Percentiles rank a stretch among this genome's conserved stretches.
These are phyloP conservation scores for Blastobotrys chiropterorum DNA, from an alignment of 805 yeast species.

Conservation along the genomic window DNA sequence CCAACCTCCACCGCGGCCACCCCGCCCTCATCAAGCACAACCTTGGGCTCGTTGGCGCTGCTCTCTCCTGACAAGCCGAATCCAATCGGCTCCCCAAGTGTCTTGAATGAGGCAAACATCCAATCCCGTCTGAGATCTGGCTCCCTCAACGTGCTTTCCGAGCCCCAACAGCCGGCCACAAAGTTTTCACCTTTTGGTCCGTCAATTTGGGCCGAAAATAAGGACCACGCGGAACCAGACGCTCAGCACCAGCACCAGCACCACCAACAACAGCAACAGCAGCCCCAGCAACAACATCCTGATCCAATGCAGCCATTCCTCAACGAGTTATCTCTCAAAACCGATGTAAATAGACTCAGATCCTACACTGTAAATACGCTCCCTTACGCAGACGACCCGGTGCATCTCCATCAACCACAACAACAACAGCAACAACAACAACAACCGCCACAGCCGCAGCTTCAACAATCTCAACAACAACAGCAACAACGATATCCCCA, in stretches of 20 bases:
- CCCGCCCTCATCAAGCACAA: conserved; percentile 14
- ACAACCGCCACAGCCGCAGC: conserved; percentile 9
- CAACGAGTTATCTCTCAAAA: conserved; percentile 27
- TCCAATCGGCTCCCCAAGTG: conserved; percentile 18
- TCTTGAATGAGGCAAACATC: background rate
- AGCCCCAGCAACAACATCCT: conserved; percentile 15
- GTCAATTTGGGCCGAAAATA: conserved; percentile 23
- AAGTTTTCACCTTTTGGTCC: conserved; percentile 25
- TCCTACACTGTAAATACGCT: conserved; percentile 27
- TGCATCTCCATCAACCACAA: background rate
- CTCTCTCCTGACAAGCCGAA: conserved; percentile 25
- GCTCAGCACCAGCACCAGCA: too few species aligned
- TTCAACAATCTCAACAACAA: conserved; percentile 8
- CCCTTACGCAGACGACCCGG: conserved; percentile 17
- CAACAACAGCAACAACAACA: conserved; percentile 11
- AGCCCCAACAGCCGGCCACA: conserved; percentile 15
- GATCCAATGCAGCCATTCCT: conserved; percentile 28
- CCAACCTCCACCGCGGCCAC: conserved; percentile 3
- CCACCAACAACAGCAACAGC: conserved; percentile 16
- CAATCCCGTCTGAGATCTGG: conserved; percentile 23
- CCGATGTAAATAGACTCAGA: conserved; percentile 28
- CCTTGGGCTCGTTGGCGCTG: conserved; percentile 31
- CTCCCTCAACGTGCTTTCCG: conserved; percentile 22
- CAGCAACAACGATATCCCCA: conserved; percentile 14
- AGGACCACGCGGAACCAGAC: conserved; percentile 15